Base-by-base conservation (phyloP, 768 basidiomycete species). In the Russula emetica region DNA sequence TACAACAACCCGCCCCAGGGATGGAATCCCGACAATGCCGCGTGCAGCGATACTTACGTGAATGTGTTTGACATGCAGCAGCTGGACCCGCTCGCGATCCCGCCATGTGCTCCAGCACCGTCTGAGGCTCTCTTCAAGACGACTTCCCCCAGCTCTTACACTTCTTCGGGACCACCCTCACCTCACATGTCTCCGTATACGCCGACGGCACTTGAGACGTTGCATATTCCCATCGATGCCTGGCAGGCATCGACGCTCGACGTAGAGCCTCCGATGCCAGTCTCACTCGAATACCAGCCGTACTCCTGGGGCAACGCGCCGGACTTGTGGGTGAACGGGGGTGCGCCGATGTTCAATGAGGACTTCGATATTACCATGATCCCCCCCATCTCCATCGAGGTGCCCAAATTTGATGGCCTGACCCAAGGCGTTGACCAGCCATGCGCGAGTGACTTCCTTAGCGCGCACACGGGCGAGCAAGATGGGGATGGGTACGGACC, bases 331-430 rank as follows among this genome's bases (percentile, higher is more conserved):
- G 72, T 71, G 8, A 70, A 70, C 72, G 63, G 78, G 69, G 26
- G 66, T 67, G 72, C 75, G 55, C 67, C 76, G 60, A 74, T 88
- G 51, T 75, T 75, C 44, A 80, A 78, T 60, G 84, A 86, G 72
- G 87, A 88, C 74, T 89, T 88, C 71, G 86, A 88, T 70, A 73
- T 89, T 66, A 74, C 70, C 67, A 75, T 84, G 26, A 89, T 89
- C 66, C 86, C 85, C 2, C 82, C 86, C 0, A 80, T 87, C 71
- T 81, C 86, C 66, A 76, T 87, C 58, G 83, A 83, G 18, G 71
- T 82, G 64, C 77, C 81, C 54, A 83, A 82, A 50, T 79, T 76
- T 52, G 77, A 77, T 38, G 66, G 62, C 50, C 28, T 57, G 16
- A 44, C 36, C 32, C 59, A 47, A 20, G 18, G 55, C 26, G 53